Evolutionary conservation across 352 stramenopile species (phyloP).

Genomic region (Phytophthora fragariae): DNA sequence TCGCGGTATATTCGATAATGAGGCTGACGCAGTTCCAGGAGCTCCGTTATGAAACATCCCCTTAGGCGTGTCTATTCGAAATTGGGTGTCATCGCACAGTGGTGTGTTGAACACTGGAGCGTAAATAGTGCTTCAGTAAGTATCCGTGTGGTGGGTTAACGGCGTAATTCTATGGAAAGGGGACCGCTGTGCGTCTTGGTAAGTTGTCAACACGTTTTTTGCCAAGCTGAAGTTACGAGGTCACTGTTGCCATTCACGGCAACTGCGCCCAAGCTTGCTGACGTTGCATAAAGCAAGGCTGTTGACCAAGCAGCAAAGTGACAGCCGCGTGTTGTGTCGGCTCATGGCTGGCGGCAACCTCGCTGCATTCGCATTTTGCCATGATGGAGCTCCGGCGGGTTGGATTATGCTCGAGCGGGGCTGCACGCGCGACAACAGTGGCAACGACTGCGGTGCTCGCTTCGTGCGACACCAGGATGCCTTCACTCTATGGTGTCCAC

Average conservation of each 20-base stretch:
- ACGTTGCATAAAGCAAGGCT: background rate
- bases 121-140: background rate
- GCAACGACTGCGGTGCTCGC: background rate
- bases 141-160: constrained; percentile 2
- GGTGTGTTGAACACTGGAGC: constrained; percentile 25
- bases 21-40: background rate
- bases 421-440: background rate
- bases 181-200: background rate
- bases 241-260: background rate
- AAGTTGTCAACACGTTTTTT: constrained; percentile 19
- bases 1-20: constrained; percentile 2
- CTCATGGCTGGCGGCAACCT: background rate
- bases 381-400: background rate
- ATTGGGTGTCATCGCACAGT: constrained; percentile 15
- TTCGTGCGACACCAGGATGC: background rate
- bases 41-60: background rate
- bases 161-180: background rate
- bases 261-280: constrained; percentile 17
- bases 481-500: background rate
- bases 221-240: constrained; percentile 17
- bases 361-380: background rate
- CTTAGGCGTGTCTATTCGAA: constrained; percentile 9
- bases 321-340: background rate
- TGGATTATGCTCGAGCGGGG: background rate
- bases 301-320: constrained; percentile 11